Evolutionary conservation across 2,329 filamentous ascomycete species (phyloP).

Genomic region (Clonostachys rhizophaga): DNA sequence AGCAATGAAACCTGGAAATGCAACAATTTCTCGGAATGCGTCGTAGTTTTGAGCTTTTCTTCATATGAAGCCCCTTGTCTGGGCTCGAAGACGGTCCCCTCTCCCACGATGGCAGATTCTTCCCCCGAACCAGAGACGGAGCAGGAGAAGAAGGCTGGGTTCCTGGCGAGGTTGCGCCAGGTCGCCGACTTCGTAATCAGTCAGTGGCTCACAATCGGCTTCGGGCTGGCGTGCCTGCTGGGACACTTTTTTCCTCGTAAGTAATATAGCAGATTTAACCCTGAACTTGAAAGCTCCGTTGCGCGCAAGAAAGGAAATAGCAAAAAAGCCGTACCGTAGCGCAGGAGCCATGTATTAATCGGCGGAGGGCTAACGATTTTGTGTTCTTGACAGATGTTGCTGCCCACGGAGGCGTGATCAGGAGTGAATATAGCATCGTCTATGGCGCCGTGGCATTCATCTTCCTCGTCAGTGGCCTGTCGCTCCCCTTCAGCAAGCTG

Average conservation of each 20-base stretch:
- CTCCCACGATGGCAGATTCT: too few species aligned
- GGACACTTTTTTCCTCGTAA: conserved; percentile 36
- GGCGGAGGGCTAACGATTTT: neutral
- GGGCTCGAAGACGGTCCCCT: too few species aligned
- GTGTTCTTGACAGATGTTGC: conserved; percentile 32
- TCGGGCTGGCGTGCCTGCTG: conserved; percentile 46
- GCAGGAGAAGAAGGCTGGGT: neutral
- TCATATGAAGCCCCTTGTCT: too few species aligned
- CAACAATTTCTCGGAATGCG: too few species aligned
- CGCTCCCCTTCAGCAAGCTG: conserved; percentile 59
- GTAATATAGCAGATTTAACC: conserved; percentile 6
- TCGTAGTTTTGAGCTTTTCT: neutral
- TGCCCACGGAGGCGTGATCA: conserved; percentile 40
- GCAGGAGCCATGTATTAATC: neutral
- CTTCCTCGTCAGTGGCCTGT: conserved; percentile 68
- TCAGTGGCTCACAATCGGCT: conserved; percentile 63
- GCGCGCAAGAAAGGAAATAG: too few species aligned
- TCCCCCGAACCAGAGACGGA: neutral
- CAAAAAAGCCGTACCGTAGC: neutral
- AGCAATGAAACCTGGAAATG: too few species aligned
- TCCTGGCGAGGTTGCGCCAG: conserved; percentile 2
- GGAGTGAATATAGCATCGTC: conserved; percentile 54
- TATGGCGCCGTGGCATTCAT: conserved; percentile 67
- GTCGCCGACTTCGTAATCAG: conserved; percentile 32
- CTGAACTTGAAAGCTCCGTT: too few species aligned